Evolutionary conservation across 2,329 filamentous ascomycete genomes (phyloP), one percentile per base, ranked within the genome.

Genomic region (Colletotrichum sp.): DNA sequence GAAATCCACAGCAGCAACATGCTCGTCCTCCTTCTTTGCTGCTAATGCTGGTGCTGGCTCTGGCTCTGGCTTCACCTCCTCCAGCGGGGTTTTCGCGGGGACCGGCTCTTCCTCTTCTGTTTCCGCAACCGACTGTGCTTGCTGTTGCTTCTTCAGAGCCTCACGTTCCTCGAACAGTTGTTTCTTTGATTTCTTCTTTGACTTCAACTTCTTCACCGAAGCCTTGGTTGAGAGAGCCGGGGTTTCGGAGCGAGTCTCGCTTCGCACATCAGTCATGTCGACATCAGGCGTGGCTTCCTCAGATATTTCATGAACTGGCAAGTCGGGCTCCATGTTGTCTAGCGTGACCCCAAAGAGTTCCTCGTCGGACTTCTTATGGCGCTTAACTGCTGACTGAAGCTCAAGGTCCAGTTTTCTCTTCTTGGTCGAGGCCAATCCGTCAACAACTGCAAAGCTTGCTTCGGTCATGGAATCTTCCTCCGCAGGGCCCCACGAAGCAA

Each of bases 161-260:
- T 93, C 90, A 25, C 90, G 88, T 81, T 95, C 93, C 80, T 94
- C 92, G 61, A 94, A 90, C 4, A 94, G 83, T 80, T 96, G 93
- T 83, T 95, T 96, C 88, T 96, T 96, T 0, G 93, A 91, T 84
- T 94, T 95, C 87, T 91, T 95, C 87, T 95, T 95, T 6, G 89
- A 78, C 81, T 93, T 94, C 60, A 86, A 81, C 52, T 88, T 87
- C 83, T 92, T 93, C 83, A 91, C 91, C 82, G 91, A 90, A 2
- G 84, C 80, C 78, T 90, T 90, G 34, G 85, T 82, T 18, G 85
- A 84, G 0, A 85, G 77, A 52, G 81, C 80, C 9, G 89, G 89
- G 0, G 87, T 89, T 66, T 90, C 86, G 25, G 89, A 85, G 36
- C 88, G 84, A 10, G 86, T 86, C 75, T 86, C 78, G 75, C 84